Percentiles rank a stretch among this genome's conserved stretches.
Conservation (phyloP, 305 asterid genomes). For the Monarda citriodora region DNA sequence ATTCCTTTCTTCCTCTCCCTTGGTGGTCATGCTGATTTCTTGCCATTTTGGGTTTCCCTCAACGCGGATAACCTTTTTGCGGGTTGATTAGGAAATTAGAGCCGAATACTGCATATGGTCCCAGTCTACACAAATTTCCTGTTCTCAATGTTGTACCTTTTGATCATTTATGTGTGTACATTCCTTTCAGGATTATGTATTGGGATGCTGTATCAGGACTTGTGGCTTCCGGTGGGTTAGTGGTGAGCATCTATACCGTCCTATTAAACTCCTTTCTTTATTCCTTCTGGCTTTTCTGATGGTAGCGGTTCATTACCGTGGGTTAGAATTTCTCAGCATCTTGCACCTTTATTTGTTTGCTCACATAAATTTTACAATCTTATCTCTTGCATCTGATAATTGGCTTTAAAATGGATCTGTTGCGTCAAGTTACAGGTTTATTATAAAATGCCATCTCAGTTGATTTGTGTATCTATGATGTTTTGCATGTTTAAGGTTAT, state of each 20-base stretch:
- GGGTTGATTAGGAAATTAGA: slow-evolving; percentile 2
- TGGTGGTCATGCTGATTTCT: not conserved
- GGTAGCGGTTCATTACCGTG: slow-evolving; percentile 3
- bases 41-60: slow-evolving; percentile 9
- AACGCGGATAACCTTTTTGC: not conserved
- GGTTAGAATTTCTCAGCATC: not conserved
- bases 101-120: slow-evolving; percentile 1
- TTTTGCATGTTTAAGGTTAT: slow-evolving; percentile 56
- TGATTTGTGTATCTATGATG: not conserved
- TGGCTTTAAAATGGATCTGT: not conserved
- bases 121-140: not conserved
- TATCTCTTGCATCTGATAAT: not conserved
- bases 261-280: not conserved
- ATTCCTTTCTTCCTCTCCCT: slow-evolving; percentile 2
- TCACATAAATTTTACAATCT: not conserved
- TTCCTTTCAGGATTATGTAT: slow-evolving; percentile 79
- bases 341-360: slow-evolving; percentile 1
- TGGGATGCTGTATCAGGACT: slow-evolving; percentile 88
- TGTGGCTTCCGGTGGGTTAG: slow-evolving; percentile 85
- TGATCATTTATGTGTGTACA: slow-evolving; percentile 10
- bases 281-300: not conserved
- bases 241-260: slow-evolving; percentile 56
- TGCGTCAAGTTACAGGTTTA: slow-evolving; percentile 1
- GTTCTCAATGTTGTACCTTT: slow-evolving; percentile 7
- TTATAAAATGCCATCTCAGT: slow-evolving; percentile 5